These are phyloP conservation scores for Odonthalia washingtoniensis DNA, from an alignment of 31 red algal genomes.

Conservation along the genomic window DNA sequence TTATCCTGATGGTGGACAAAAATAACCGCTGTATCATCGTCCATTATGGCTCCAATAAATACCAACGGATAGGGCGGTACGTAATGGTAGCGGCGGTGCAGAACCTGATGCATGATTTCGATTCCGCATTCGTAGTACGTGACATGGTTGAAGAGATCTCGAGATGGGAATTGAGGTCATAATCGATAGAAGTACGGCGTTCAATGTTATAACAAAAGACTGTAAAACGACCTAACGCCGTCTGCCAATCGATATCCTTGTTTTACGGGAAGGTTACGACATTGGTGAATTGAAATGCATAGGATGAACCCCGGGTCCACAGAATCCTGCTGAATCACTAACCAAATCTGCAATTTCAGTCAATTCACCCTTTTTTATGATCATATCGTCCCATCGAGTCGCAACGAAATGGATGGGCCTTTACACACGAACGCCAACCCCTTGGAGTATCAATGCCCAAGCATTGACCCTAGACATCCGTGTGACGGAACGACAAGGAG, in stretches of 20 bases:
- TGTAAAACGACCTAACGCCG: neutral
- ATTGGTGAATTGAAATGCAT: neutral
- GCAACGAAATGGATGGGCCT: no score
- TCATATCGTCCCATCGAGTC: no score
- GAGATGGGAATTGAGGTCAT: neutral
- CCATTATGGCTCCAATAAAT: conserved; percentile 10
- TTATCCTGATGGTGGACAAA: neutral
- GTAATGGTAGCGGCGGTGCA: conserved; percentile 10
- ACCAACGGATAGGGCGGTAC: neutral
- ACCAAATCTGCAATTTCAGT: no score
- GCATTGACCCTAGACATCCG: no score
- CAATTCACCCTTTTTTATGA: no score
- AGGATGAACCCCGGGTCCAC: neutral
- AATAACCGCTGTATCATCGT: neutral
- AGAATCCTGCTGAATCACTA: neutral
- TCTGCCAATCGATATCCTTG: conserved; percentile 3
- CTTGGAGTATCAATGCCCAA: no score
- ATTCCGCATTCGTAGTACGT: neutral
- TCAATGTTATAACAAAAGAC: neutral
- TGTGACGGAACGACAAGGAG: no score
- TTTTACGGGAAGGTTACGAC: neutral
- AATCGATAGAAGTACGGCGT: neutral
- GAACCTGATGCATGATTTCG: neutral
- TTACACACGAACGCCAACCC: no score
- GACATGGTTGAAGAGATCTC: neutral